Base-by-base conservation (phyloP, 371 early-diverging fungal genomes). In the Haplosporangium sp. region DNA sequence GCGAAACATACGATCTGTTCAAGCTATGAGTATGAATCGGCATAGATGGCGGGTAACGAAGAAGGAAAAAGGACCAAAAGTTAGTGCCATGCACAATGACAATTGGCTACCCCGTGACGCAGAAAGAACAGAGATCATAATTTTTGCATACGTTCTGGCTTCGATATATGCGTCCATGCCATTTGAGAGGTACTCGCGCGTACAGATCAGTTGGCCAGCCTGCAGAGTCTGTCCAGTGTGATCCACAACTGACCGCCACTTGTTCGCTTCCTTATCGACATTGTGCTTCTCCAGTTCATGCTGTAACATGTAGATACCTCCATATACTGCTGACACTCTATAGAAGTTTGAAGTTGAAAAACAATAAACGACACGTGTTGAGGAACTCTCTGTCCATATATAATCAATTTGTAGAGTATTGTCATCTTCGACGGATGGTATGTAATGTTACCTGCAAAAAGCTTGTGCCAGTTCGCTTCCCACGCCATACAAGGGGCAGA, bases 401-500 rank as follows among this genome's bases (percentile, higher is more conserved):
- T 29, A 29, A 29, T 29, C 29, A 29, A 29, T 4, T 2, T 29
- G 38, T 45, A 40, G 61, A 11, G 41, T 58, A 10, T 41, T 52
- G 47, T 29, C 51, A 14, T 20, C 45, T 6, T 14, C 1, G 55
- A 36, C 2, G 21, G 7, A 20, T 61, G 50, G 20, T 21, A 20
- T 29, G 4, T 7, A 41, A 59, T 41, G 67, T 55, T 82, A 93
- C 86, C 97, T 87, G 81, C 96, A 96, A 79, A 97, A 97, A 1
- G 95, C 92, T 82, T 98, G 98, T 0, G 93, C 87, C 14, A 96
- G 86, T 81, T 98, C 97, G 45, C 95, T 93, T 12, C 92, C 94
- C 18, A 94, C 92, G 12, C 98, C 98, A 83, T 98, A 96, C 41
- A 95, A 76, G 3, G 94, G 89, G 55, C 90, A 87, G 37, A 98